A percentile compares a stretch with the other conserved stretches of the same genome.
phyloP scores from a whole-genome alignment of 2,329 filamentous ascomycete genomes.

The Talaromyces sp. region DNA sequence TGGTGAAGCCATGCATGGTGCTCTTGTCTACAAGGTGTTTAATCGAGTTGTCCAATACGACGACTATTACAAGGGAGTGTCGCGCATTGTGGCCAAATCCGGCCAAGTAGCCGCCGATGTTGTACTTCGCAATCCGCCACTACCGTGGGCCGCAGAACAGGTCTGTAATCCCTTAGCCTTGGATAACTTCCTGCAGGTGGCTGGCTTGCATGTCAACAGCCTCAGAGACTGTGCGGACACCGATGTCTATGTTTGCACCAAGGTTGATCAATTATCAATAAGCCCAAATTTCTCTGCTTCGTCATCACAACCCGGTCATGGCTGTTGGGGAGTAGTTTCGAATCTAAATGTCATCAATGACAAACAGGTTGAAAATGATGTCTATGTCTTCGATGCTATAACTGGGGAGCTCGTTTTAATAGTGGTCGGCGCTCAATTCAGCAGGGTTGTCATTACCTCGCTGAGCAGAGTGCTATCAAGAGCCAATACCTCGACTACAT shows the following conservation, averaged over 20 bases:
- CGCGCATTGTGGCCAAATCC: slow-evolving; percentile 18
- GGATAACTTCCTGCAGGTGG: slow-evolving; percentile 31
- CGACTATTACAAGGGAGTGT: slow-evolving; percentile 18
- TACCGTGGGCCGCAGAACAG: background rate
- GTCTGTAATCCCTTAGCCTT: slow-evolving; percentile 22
- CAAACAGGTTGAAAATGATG: slow-evolving; percentile 20
- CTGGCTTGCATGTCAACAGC: slow-evolving; percentile 30
- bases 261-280: slow-evolving; percentile 12
- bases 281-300: slow-evolving; percentile 20
- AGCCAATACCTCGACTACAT: slow-evolving; percentile 11
- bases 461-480: background rate
- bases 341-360: slow-evolving; percentile 12
- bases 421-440: slow-evolving; percentile 21
- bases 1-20: slow-evolving; percentile 19
- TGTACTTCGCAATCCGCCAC: background rate
- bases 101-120: slow-evolving; percentile 17
- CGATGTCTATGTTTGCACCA: slow-evolving; percentile 23
- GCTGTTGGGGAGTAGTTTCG: background rate
- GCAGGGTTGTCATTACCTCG: background rate
- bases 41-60: slow-evolving; percentile 16
- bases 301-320: slow-evolving; percentile 8
- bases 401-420: slow-evolving; percentile 20
- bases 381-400: slow-evolving; percentile 26
- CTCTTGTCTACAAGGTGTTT: slow-evolving; percentile 19
- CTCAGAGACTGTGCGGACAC: slow-evolving; percentile 19